phyloP scores from a whole-genome alignment of 192 early-diverging fungal genomes.

The Coemansia sp. region DNA sequence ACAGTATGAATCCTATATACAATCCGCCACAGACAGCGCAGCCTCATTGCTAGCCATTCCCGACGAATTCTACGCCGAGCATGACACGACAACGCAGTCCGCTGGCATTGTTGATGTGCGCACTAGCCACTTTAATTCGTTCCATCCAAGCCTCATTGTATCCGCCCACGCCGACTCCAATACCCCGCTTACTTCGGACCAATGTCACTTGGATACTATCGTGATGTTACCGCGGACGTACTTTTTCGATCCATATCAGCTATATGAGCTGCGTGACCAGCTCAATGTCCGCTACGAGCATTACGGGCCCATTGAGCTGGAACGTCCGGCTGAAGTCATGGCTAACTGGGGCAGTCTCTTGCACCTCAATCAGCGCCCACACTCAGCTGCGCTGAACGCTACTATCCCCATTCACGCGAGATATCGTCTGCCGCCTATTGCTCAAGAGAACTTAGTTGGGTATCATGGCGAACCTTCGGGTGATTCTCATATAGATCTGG shows the following conservation, averaged over 20 bases:
- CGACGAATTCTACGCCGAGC: conserved; percentile 23
- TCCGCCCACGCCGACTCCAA: conserved; percentile 10
- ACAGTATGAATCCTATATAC: conserved; percentile 1
- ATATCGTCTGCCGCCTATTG: conserved; percentile 39
- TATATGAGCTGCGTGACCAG: conserved; percentile 17
- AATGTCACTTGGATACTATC: conserved; percentile 26
- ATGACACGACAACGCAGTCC: conserved; percentile 16
- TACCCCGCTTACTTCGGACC: background rate
- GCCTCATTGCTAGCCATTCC: conserved; percentile 16
- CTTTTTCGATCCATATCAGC: conserved; percentile 54
- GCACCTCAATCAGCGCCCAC: conserved; percentile 24
- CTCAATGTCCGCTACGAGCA: conserved; percentile 19
- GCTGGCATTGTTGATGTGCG: conserved; percentile 16
- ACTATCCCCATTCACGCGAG: conserved; percentile 47
- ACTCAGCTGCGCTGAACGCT: conserved; percentile 5
- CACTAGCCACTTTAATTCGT: conserved; percentile 35
- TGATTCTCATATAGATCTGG: conserved; percentile 34
- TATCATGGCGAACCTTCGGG: conserved; percentile 40
- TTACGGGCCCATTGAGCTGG: conserved; percentile 44
- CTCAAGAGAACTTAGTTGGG: conserved; percentile 25
- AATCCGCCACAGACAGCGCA: background rate
- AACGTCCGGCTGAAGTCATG: conserved; percentile 45
- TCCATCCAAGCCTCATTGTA: conserved; percentile 38
- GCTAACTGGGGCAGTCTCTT: conserved; percentile 48
- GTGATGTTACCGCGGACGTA: conserved; percentile 38